These are phyloP conservation scores for Coniochaeta sp. DNA, from an alignment of 2,329 filamentous ascomycete species.

Conservation along the genomic window DNA sequence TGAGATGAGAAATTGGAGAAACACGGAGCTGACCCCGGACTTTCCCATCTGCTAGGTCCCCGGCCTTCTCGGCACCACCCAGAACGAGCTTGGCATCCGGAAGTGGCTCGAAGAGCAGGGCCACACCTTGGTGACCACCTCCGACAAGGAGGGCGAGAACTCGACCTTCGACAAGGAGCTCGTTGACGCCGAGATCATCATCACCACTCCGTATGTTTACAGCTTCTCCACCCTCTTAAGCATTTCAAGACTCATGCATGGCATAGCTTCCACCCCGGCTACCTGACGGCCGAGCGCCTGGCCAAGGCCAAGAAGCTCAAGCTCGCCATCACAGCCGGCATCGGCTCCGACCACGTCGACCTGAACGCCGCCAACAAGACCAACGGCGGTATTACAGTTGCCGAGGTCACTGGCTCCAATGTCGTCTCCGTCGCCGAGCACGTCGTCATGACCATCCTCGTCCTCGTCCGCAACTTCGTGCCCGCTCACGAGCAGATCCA, in stretches of 20 bases:
- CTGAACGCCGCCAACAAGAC: constrained; percentile 95
- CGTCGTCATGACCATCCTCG: constrained; percentile 97
- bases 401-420: constrained; percentile 96
- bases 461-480: constrained; percentile 95
- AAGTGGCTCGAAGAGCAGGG: constrained; percentile 97
- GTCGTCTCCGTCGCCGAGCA: constrained; percentile 98
- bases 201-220: constrained; percentile 77
- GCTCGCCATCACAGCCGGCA: constrained; percentile 92
- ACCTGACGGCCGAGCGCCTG: constrained; percentile 92
- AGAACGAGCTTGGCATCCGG: constrained; percentile 95
- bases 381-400: constrained; percentile 94
- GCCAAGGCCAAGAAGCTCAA: constrained; percentile 99
- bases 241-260: background rate
- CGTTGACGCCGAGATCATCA: constrained; percentile 95
- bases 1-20: background rate
- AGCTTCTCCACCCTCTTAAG: background rate
- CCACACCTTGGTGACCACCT: constrained; percentile 94
- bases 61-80: constrained; percentile 83
- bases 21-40: background rate
- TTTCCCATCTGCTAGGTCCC: constrained; percentile 46
- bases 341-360: constrained; percentile 97
- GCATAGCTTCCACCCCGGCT: constrained; percentile 88
- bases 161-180: constrained; percentile 94
- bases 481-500: constrained; percentile 92
- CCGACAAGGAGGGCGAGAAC: constrained; percentile 90